Evolutionary conservation across 306 rosid species (phyloP), one percentile per base, ranked within the genome.

Genomic region (Lithocarpus polystachyus): DNA sequence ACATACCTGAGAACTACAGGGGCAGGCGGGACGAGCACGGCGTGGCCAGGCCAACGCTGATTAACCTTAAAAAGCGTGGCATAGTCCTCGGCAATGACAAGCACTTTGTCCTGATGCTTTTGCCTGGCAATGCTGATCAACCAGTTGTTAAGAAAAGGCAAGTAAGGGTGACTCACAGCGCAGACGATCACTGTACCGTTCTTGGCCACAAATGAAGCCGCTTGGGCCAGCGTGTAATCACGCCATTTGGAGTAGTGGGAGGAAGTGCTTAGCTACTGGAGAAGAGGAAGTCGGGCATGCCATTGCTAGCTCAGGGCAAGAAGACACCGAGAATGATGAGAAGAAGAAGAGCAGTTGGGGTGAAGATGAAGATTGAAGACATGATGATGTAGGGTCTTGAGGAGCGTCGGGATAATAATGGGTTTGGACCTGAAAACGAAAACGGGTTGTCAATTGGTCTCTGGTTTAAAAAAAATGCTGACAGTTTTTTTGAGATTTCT

Each of bases 41-140:
- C 94, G 59, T 93, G 99, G 54, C 98, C 99, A 43, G 99, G 99
- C 98, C 99, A 96, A 40, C 86, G 92, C 48, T 88, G 81, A 88
- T 96, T 96, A 45, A 96, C 92, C 88, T 75, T 89, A 79, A 85
- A 56, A 20, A 96, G 94, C 18, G 99, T 89, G 5, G 87, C 87
- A 70, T 93, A 96, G 75, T 96, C 99, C 84, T 96, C 98, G n/a
- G 99, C 99, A 37, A 96, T 93, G 45, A 96, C 98, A 74, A 96
- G 96, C 35, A 96, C 99, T 88, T 90, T 93, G 54, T 91, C 91
- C 43, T 96, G 97, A 53, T 92, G 98, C 22, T 85, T 89, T 48
- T 90, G 98, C 87, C 92, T 75, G 1, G 90, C 2, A 55, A 93
- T 82, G 72, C 99, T 93, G 17, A 91, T 91, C 86, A 96, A 72